Percentiles rank a stretch among this genome's conserved stretches.
These are phyloP conservation scores for Alternaria brassicicola DNA, from an alignment of 2,329 filamentous ascomycete species.

Conservation along the genomic window DNA sequence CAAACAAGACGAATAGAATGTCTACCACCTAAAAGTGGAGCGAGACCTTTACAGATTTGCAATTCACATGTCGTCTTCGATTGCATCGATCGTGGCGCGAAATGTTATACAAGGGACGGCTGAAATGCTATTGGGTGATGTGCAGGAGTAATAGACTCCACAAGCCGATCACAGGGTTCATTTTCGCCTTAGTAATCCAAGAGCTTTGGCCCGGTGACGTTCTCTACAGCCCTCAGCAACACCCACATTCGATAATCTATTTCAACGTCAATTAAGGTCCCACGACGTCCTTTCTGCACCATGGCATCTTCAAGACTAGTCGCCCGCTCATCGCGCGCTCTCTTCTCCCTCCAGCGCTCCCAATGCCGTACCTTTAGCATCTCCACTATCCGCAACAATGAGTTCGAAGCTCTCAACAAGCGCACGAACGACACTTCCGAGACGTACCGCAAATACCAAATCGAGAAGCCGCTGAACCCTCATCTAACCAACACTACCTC, in stretches of 20 bases:
- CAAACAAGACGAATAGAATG: no score
- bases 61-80: neutral
- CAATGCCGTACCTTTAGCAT: conserved; percentile 48
- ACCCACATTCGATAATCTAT: conserved; percentile 13
- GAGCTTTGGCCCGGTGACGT: conserved; percentile 30
- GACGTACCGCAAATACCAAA: conserved; percentile 62
- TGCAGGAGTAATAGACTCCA: conserved; percentile 26
- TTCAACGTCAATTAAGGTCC: conserved; percentile 22
- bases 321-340: conserved; percentile 53
- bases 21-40: neutral
- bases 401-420: conserved; percentile 55
- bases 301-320: conserved; percentile 58
- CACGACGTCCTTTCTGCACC: conserved; percentile 13
- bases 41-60: neutral
- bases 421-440: conserved; percentile 60
- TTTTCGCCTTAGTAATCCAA: conserved; percentile 22
- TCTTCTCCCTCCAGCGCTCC: conserved; percentile 43
- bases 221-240: conserved; percentile 29
- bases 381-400: conserved; percentile 42
- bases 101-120: neutral
- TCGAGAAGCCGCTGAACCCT: conserved; percentile 64
- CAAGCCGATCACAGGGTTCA: conserved; percentile 21
- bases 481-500: conserved; percentile 69
- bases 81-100: neutral
- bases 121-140: conserved; percentile 5